Base-by-base conservation (phyloP, 805 yeast genomes). In the Candida michaelii region DNA sequence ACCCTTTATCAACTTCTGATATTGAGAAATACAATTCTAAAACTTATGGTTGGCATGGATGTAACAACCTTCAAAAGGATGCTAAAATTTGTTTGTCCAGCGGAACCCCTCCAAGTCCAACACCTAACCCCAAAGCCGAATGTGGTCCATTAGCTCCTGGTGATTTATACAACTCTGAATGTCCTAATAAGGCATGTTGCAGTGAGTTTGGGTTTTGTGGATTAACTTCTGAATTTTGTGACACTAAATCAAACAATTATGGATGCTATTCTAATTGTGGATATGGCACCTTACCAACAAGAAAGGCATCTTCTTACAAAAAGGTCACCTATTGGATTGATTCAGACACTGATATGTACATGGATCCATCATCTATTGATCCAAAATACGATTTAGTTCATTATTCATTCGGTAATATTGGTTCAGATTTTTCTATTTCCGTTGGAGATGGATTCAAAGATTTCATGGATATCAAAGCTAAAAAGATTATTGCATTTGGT, bases 141-240 rank as follows among this genome's bases (percentile, higher is more conserved):
- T 53, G 57, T 47, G 57, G 57, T 8, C 56, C 56, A 3, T 27
- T 32, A 24, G 57, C 57, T 3, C 53, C 55, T 7, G 55, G 54
- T 10, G 25, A 35, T 13, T 40, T 45, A 32, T 45, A 46, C 27
- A 43, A 44, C 19, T 15, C 50, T 5, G 42, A 39, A 13, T 53
- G 58, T 36, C 52, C 58, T 3, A 45, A 48, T 30, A 49, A 50
- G 33, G 56, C 54, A 8, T 53, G 58, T 43, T 53, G 58, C 44
- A 43, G 46, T 39, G 31, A 32, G 14, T 24, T 13, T 27, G 51
- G 51, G 4, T 47, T 36, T 25, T 54, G 56, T 49, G 58, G 55
- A 4, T 21, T 29, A 6, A 48, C 52, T 10, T 15, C 45, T 9
- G 51, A 44, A 2, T 51, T 36, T 35, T 54, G 58, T 42, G 48